Conservation (phyloP, 352 stramenopile species). For the Globisporangium canariense region DNA sequence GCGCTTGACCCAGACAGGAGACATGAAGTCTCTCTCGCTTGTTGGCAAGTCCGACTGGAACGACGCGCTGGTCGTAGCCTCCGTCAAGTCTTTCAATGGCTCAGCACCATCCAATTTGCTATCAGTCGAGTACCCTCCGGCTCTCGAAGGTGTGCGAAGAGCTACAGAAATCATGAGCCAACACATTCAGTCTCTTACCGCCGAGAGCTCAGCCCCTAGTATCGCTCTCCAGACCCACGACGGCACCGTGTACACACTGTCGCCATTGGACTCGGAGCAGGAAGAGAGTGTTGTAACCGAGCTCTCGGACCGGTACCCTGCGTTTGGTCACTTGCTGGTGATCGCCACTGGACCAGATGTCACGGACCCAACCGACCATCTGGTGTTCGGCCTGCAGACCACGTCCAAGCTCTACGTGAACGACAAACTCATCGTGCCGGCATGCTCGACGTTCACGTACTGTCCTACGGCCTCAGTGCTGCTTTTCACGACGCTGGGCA, state of each 20-base stretch:
- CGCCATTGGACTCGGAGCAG: background rate
- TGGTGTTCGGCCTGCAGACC: constrained; percentile 40
- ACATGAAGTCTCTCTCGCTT: constrained; percentile 18
- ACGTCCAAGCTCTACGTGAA: constrained; percentile 56
- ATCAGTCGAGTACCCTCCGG: constrained; percentile 11
- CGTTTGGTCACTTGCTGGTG: constrained; percentile 40
- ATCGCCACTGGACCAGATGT: constrained; percentile 10
- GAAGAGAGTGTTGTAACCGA: constrained; percentile 9
- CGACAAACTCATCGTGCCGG: constrained; percentile 28
- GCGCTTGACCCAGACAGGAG: constrained; percentile 12
- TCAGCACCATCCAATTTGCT: background rate
- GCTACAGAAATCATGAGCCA: constrained; percentile 8
- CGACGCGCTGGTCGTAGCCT: constrained; percentile 27
- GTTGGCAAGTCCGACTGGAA: constrained; percentile 28
- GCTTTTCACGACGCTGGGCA: constrained; percentile 65
- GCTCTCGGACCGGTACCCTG: constrained; percentile 21
- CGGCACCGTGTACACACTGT: constrained; percentile 34
- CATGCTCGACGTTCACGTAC: constrained; percentile 66
- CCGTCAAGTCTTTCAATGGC: background rate
- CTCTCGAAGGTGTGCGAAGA: constrained; percentile 15
- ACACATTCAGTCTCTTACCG: background rate
- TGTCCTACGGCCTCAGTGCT: constrained; percentile 36
- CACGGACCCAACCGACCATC: background rate
- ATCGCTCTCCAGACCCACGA: constrained; percentile 40
- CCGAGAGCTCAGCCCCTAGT: background rate